These are phyloP conservation scores for Plasmodium gonderi DNA, from an alignment of 169 alveolate species.

Conservation along the genomic window DNA sequence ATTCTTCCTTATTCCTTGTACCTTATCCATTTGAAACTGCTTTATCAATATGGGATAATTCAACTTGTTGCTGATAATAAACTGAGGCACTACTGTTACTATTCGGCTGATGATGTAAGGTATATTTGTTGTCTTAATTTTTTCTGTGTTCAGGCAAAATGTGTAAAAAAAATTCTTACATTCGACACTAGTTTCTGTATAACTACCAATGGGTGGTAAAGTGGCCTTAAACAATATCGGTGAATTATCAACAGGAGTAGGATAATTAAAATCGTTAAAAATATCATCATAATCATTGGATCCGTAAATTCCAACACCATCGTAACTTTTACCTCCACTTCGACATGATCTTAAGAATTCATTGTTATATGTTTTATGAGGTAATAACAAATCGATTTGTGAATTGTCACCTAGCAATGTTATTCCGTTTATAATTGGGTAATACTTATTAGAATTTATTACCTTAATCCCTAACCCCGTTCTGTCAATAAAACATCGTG, in stretches of 20 bases:
- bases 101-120: constrained; percentile 85
- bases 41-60: constrained; percentile 76
- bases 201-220: constrained; percentile 88
- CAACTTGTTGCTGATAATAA: constrained; percentile 83
- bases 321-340: neutral
- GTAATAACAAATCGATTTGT: constrained; percentile 70
- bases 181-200: constrained; percentile 81
- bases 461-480: constrained; percentile 88
- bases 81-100: constrained; percentile 88
- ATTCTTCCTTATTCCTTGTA: constrained; percentile 69
- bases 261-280: constrained; percentile 60
- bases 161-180: constrained; percentile 81
- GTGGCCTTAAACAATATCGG: constrained; percentile 75
- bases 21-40: constrained; percentile 77
- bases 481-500: constrained; percentile 88
- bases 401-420: constrained; percentile 77
- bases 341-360: neutral
- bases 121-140: constrained; percentile 82
- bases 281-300: constrained; percentile 32
- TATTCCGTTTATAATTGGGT: constrained; percentile 83
- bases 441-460: constrained; percentile 77
- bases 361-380: constrained; percentile 43
- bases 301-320: neutral
- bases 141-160: constrained; percentile 86
- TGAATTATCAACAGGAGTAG: constrained; percentile 20